Evolutionary conservation across 306 rosid genomes (phyloP), one percentile per base, ranked within the genome.

Genomic region (Vachellia collinsii): DNA sequence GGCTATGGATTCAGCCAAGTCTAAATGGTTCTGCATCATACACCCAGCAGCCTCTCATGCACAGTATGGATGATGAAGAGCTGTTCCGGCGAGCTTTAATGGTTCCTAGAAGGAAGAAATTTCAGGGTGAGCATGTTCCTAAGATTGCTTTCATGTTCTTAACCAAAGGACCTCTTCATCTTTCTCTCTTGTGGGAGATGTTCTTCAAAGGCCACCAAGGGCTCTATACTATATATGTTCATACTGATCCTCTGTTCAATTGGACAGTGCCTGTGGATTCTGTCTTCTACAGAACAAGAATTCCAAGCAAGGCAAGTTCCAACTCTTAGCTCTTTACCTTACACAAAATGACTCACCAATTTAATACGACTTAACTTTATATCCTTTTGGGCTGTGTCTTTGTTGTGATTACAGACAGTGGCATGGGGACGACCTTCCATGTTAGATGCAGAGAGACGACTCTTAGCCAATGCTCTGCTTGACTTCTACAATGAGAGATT

Each of bases 121-220:
- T 72, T 25, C 77, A 75, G 4, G 74, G 43, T 37, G 72, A 79
- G 48, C 77, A 73, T 74, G 87, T 70, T 58, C 89, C 90, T 17
- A 89, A 87, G 77, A 78, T 91, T 16, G 93, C 91, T 69, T 91
- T 87, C 90, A 89, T 89, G 95, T 91, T 87, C 82, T 81, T 89
- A 90, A 83, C 87, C 22, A 91, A 79, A 73, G 91, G 92, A 10
- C 54, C 83, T 8, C 51, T 87, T 47, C 88, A 83, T 74, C 78
- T 91, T 43, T 79, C 76, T 3, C 91, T 91, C 37, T 36, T 87
- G 74, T 91, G 91, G 92, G 92, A 88, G 69, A 80, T 75, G 81
- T 91, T 91, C 86, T 91, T 91, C 75, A 84, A 78, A 64, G 88
- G 92, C 4, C 85, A 87, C 64, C 83, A 85, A 78, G 78, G 59